Percentiles rank a stretch among this genome's conserved stretches.
Conservation (phyloP, 352 stramenopile genomes). For the Phytophthora pini region DNA sequence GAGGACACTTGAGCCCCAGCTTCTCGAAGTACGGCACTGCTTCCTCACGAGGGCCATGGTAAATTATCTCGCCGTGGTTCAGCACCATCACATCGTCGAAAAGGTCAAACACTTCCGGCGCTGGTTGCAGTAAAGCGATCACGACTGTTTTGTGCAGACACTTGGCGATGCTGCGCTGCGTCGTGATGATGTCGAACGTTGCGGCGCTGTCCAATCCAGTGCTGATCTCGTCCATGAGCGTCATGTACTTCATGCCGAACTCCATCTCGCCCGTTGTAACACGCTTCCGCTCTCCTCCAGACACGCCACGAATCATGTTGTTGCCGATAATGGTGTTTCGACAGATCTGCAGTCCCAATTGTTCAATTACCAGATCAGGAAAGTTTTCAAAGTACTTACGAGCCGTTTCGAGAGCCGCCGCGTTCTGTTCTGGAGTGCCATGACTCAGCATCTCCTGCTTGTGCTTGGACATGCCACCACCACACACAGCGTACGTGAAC, state of each 20-base stretch:
- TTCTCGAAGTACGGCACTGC: constrained; percentile 46
- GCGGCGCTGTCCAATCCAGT: constrained; percentile 92
- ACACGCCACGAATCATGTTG: constrained; percentile 57
- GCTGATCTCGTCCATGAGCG: constrained; percentile 92
- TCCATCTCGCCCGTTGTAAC: constrained; percentile 85
- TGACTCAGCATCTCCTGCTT: constrained; percentile 45
- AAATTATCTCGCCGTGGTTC: constrained; percentile 70
- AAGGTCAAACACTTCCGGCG: constrained; percentile 58
- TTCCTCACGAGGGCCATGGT: constrained; percentile 51
- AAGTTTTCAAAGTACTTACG: constrained; percentile 36
- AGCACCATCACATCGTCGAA: constrained; percentile 68
- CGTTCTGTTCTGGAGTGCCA: constrained; percentile 43
- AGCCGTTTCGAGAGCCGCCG: constrained; percentile 21
- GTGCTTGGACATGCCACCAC: constrained; percentile 32
- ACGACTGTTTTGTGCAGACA: constrained; percentile 55
- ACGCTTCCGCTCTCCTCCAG: constrained; percentile 66
- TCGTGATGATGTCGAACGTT: constrained; percentile 91
- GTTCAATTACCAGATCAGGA: constrained; percentile 53
- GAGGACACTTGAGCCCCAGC: constrained; percentile 51
- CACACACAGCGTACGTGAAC: constrained; percentile 38
- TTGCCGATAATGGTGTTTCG: constrained; percentile 62
- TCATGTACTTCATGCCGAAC: constrained; percentile 67
- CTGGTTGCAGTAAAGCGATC: constrained; percentile 63
- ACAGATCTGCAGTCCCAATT: constrained; percentile 49
- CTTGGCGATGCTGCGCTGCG: constrained; percentile 57